Evolutionary conservation across 2,329 filamentous ascomycete species (phyloP), one percentile per base, ranked within the genome.

Genomic region (Apiospora rasikravindrae): DNA sequence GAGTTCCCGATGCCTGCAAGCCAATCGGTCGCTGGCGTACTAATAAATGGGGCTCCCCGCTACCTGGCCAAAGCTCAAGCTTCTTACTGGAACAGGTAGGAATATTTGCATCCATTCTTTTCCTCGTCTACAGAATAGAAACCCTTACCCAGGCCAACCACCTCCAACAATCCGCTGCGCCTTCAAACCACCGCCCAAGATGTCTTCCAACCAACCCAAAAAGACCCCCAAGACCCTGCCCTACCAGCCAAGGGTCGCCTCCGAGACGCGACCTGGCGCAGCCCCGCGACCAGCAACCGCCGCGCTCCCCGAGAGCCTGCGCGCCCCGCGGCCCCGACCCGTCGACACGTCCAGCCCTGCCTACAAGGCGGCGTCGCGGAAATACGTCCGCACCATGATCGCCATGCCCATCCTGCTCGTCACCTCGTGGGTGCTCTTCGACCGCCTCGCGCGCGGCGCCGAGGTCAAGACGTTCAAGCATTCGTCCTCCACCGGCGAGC

Each of bases 341-440:
- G 72, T 81, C 66, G 80, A 82, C 68, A 75, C 76, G 0, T 78
- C 78, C 29, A 83, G 82, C 71, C 78, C 81, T 49, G 83, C 84
- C 61, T 81, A 81, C 71, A 80, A 77, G 64, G 75, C 77, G 49
- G 83, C 85, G 42, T 82, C 84, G 71, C 78, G 85, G 72, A 85
- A 83, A 75, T 89, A 86, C 82, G 79, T 83, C 3, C 80, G 81
- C 29, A 73, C 83, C 10, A 86, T 90, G 75, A 83, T 89, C 71
- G 87, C 86, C 33, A 75, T 89, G 79, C 88, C 88, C 2, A 84
- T 90, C 44, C 76, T 89, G 5, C 73, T 89, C 19, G 87, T 90
- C 69, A 88, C 86, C 37, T 88, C 88, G 29, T 90, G 88, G 73
- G 84, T 84, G 69, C 77, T 90, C 2, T 89, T 86, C 78, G 84